Evolutionary conservation across 2,329 filamentous ascomycete species (phyloP).

Genomic region (Geosmithia flava): DNA sequence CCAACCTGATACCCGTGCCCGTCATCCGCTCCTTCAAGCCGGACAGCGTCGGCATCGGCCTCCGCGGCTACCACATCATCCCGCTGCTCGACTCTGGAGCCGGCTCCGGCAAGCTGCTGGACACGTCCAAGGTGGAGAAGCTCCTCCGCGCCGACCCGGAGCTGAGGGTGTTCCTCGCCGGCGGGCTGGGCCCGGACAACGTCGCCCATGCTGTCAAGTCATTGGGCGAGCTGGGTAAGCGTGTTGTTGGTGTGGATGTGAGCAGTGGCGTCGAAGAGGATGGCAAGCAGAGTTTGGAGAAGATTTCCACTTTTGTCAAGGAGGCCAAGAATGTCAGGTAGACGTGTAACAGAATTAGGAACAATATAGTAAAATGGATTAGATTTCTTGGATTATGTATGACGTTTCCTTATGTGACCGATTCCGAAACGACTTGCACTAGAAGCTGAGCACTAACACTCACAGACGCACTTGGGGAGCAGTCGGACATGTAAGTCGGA

Average conservation of each 20-base stretch:
- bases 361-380: not conserved
- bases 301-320: slow-evolving; percentile 70
- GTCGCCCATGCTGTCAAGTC: slow-evolving; percentile 53
- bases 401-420: no score
- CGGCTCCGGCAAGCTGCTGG: slow-evolving; percentile 70
- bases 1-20: slow-evolving; percentile 76
- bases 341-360: not conserved
- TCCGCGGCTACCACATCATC: slow-evolving; percentile 69
- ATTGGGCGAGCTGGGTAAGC: slow-evolving; percentile 45
- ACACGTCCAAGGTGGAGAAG: slow-evolving; percentile 55
- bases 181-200: slow-evolving; percentile 72
- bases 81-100: slow-evolving; percentile 79
- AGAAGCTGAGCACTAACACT: no score
- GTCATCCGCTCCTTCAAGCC: slow-evolving; percentile 81
- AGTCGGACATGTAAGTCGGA: no score
- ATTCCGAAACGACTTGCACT: no score
- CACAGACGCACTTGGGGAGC: no score
- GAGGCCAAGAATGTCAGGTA: slow-evolving; percentile 53
- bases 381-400: no score
- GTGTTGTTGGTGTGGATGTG: slow-evolving; percentile 77
- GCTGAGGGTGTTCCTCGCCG: slow-evolving; percentile 71
- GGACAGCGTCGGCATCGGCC: slow-evolving; percentile 55
- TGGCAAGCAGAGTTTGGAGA: slow-evolving; percentile 68
- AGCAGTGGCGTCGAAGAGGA: slow-evolving; percentile 86
- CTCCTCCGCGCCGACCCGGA: slow-evolving; percentile 55